Evolutionary conservation across 495 filamentous ascomycete genomes (phyloP).

Genomic region (Penicillium ucsense): DNA sequence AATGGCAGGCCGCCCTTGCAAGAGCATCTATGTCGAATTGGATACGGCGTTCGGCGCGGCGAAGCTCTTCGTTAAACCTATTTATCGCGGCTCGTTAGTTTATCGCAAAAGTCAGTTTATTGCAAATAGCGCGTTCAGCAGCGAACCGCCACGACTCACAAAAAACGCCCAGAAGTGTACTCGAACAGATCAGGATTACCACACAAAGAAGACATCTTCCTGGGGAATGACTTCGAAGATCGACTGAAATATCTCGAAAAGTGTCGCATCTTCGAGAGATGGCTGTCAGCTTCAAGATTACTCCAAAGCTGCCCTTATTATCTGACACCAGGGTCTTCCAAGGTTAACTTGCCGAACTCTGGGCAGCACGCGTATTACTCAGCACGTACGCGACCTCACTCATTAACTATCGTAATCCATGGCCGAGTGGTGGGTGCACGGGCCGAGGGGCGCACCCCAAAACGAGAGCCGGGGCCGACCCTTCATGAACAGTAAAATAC

Average conservation of each 20-base stretch:
- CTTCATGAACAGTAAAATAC: too few relatives aligned
- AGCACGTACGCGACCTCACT: too few relatives aligned
- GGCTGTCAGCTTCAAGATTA: background rate
- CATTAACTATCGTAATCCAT: too few relatives aligned
- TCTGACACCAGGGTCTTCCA: background rate
- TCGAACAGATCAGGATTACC: slow-evolving; percentile 10
- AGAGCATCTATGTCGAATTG: slow-evolving; percentile 14
- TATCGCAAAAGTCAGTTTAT: background rate
- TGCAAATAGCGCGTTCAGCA: background rate
- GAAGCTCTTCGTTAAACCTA: slow-evolving; percentile 14
- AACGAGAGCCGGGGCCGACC: too few relatives aligned
- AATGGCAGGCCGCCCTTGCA: slow-evolving; percentile 4
- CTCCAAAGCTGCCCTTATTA: background rate
- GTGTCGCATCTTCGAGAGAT: slow-evolving; percentile 3
- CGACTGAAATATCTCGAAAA: slow-evolving; percentile 2
- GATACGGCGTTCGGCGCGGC: slow-evolving; percentile 10
- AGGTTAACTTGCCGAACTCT: background rate
- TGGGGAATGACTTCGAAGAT: slow-evolving; percentile 1
- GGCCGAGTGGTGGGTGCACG: too few relatives aligned
- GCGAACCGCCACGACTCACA: slow-evolving; percentile 7
- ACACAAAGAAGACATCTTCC: slow-evolving; percentile 1
- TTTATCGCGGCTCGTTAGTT: background rate
- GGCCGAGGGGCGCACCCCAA: too few relatives aligned
- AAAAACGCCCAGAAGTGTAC: slow-evolving; percentile 17
- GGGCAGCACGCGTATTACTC: too few relatives aligned